These are phyloP conservation scores for Vitis amurensis DNA, from an alignment of 164 flowering plant genomes.

Conservation along the genomic window DNA sequence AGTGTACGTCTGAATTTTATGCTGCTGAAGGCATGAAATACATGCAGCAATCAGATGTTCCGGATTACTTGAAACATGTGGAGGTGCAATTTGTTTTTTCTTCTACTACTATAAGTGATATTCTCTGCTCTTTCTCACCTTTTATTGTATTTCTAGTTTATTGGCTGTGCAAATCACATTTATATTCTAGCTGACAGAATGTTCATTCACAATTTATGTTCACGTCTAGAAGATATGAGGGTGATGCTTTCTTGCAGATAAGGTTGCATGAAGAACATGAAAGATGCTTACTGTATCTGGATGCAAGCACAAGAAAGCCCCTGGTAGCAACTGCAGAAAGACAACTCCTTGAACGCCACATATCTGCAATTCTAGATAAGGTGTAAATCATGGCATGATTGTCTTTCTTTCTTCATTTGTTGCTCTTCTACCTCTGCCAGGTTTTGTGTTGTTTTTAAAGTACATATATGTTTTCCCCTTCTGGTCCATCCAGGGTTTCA, in stretches of 20 bases:
- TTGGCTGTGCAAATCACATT: neutral
- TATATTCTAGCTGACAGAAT: neutral
- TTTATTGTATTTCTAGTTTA: neutral
- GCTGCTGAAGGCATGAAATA: slow-evolving; percentile 94
- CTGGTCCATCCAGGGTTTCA: slow-evolving; percentile 67
- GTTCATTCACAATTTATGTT: slow-evolving; percentile 1
- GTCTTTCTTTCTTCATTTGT: neutral
- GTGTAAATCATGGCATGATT: slow-evolving; percentile 26
- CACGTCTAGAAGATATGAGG: slow-evolving; percentile 6
- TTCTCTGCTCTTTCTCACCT: slow-evolving; percentile 1
- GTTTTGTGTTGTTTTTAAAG: neutral
- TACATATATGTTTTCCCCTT: slow-evolving; percentile 4
- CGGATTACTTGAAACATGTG: slow-evolving; percentile 94
- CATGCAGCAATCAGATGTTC: slow-evolving; percentile 98
- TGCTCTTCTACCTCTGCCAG: neutral
- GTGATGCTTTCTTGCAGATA: slow-evolving; percentile 43
- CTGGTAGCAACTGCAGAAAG: slow-evolving; percentile 80
- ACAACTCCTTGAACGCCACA: slow-evolving; percentile 91
- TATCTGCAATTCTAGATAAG: slow-evolving; percentile 88
- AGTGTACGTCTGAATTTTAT: slow-evolving; percentile 91
- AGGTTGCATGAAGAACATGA: slow-evolving; percentile 98
- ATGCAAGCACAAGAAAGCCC: slow-evolving; percentile 79
- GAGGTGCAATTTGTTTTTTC: slow-evolving; percentile 56
- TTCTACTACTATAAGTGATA: neutral
- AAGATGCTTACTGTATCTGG: slow-evolving; percentile 85